Evolutionary conservation across 1,139 yeast genomes (phyloP), one percentile per base, ranked within the genome.

Genomic region (Suzukiozyma palmioleophila): DNA sequence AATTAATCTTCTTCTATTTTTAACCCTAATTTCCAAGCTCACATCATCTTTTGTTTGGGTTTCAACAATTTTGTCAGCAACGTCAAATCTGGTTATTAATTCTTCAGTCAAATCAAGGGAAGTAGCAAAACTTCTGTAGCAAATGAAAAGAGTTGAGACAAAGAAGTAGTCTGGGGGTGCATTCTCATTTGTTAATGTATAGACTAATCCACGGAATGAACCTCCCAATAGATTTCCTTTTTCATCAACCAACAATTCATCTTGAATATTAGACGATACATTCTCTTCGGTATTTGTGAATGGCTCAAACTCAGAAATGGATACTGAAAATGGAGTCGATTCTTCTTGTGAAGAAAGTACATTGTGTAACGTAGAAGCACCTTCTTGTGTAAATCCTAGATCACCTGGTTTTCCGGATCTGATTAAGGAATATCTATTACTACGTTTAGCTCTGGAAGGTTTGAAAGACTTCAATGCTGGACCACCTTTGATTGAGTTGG

Each of bases 81-180:
- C 62, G 49, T 80, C 87, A 61, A 81, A 86, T 48, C 96, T 66
- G 9, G 74, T 60, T 36, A 85, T 77, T 40, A 92, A 67, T 46
- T 78, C 82, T 52, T 83, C 87, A 34, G 86, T 70, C 29, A 92
- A 67, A 44, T 84, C 90, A 36, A 71, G 65, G 1, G 95, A 81
- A 36, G 73, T 73, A 1, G 92, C 77, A 61, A 85, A 90, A 40
- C 80, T 75, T 51, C 94, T 73, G 63, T 86, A 90, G 33, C 92
- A 84, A 39, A 88, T 69, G 63, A 89, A 81, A 56, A 90, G 88
- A 0, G 95, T 79, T 0, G 94, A 78, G 4, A 79, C 73, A 47
- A 84, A 79, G 50, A 82, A 79, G 41, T 80, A 79, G 46, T 82
- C 88, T 5, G 81, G 82, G 2, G 89, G 84, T 2, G 79, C 69